phyloP scores from a whole-genome alignment of 768 basidiomycete species.

The Hypholoma fasciculare region DNA sequence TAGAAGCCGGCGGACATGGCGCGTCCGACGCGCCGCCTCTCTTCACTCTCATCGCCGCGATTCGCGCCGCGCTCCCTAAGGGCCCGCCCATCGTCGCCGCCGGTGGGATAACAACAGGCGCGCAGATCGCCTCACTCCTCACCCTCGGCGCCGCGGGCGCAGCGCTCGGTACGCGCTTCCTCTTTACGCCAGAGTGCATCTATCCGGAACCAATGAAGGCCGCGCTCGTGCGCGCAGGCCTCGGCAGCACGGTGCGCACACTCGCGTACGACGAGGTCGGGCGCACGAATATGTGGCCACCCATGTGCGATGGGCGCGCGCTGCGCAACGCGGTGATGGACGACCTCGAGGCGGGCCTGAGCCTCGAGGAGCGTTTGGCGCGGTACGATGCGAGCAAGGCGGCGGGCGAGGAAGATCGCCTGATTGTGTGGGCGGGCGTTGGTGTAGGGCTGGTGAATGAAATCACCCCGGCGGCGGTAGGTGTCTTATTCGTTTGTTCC shows the following conservation, averaged over 20 bases:
- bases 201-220: conserved; percentile 21
- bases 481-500: neutral
- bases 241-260: conserved; percentile 37
- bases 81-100: conserved; percentile 56
- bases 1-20: conserved; percentile 30
- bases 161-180: conserved; percentile 59
- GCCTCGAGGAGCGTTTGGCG: conserved; percentile 28
- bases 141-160: conserved; percentile 54
- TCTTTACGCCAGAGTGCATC: conserved; percentile 49
- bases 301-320: conserved; percentile 43
- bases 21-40: conserved; percentile 47
- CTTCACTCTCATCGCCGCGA: conserved; percentile 43
- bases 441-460: conserved; percentile 38
- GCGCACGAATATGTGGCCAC: conserved; percentile 42
- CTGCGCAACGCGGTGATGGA: conserved; percentile 35
- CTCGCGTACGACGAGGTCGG: conserved; percentile 44
- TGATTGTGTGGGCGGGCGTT: conserved; percentile 44
- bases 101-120: conserved; percentile 56
- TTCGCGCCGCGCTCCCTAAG: conserved; percentile 37
- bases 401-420: conserved; percentile 27
- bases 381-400: conserved; percentile 28
- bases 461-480: conserved; percentile 28
- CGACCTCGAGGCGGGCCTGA: conserved; percentile 23
- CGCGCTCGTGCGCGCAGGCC: conserved; percentile 22
- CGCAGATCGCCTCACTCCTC: conserved; percentile 51